A percentile compares a stretch with the other conserved stretches of the same genome.
Conservation (phyloP, 768 basidiomycete species). For the Phanerochaete carnosa region DNA sequence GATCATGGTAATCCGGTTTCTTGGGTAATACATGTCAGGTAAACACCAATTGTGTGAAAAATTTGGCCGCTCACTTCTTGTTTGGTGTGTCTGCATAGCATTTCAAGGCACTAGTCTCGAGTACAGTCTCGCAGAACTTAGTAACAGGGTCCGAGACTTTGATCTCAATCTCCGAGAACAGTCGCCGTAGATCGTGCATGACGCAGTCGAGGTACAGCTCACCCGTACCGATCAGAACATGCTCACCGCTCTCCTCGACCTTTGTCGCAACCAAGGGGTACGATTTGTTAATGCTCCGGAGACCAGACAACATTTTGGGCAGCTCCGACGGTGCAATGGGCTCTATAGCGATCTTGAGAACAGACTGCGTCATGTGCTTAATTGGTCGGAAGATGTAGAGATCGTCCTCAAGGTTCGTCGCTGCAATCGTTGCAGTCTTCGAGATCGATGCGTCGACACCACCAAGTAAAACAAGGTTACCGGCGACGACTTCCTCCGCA, state of each 20-base stretch:
- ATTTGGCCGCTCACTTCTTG: slow-evolving; percentile 70
- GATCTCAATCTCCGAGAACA: slow-evolving; percentile 99
- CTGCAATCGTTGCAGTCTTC: slow-evolving; percentile 89
- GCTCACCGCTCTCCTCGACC: slow-evolving; percentile 98
- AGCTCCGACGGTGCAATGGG: slow-evolving; percentile 96
- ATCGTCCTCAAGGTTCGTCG: slow-evolving; percentile 73
- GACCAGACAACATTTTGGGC: slow-evolving; percentile 96
- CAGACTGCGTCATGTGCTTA: slow-evolving; percentile 95
- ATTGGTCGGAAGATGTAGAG: slow-evolving; percentile 94
- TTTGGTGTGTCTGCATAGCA: slow-evolving; percentile 99
- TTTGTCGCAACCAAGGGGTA: slow-evolving; percentile 94
- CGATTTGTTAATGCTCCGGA: slow-evolving; percentile 96
- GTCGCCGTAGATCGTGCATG: slow-evolving; percentile 87
- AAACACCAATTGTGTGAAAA: neutral
- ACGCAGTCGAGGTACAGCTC: slow-evolving; percentile 96
- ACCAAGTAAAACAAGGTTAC: slow-evolving; percentile 89
- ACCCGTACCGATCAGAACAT: slow-evolving; percentile 94
- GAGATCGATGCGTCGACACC: slow-evolving; percentile 94
- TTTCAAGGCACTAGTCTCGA: slow-evolving; percentile 96
- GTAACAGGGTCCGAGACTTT: slow-evolving; percentile 99
- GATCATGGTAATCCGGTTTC: slow-evolving; percentile 99
- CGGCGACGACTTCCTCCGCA: slow-evolving; percentile 83
- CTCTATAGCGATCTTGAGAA: slow-evolving; percentile 97
- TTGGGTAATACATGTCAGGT: slow-evolving; percentile 28
- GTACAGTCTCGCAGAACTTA: slow-evolving; percentile 96